A percentile compares a stretch with the other conserved stretches of the same genome.
phyloP scores from a whole-genome alignment of 148 eudicot genomes.

The Amaranthus hypochondriacus region DNA sequence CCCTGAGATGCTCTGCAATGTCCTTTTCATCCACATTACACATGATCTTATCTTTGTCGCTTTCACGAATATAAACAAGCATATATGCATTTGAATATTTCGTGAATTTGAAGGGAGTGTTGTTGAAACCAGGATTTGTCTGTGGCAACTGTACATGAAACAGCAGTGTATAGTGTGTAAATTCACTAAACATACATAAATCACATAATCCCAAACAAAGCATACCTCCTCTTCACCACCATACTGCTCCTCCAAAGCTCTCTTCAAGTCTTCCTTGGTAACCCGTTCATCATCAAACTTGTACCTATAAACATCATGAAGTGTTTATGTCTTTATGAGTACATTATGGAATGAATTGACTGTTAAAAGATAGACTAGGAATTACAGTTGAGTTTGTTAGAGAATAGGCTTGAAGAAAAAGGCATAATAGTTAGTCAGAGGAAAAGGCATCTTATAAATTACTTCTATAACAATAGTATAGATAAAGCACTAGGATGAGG shows the following conservation, averaged over 20 bases:
- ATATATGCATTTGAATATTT: constrained; percentile 98
- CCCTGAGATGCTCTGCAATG: constrained; percentile 89
- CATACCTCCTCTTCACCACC: constrained; percentile 99
- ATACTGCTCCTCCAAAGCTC: constrained; percentile 93
- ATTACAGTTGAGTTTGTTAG: too few relatives aligned
- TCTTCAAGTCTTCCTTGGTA: constrained; percentile 86
- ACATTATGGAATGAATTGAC: neutral
- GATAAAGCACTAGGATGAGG: too few relatives aligned
- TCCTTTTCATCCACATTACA: constrained; percentile 97
- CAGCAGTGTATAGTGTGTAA: constrained; percentile 3
- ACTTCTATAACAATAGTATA: too few relatives aligned
- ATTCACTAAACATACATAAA: constrained; percentile 4
- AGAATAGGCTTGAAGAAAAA: too few relatives aligned
- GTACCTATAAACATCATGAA: constrained; percentile 45
- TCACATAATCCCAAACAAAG: neutral
- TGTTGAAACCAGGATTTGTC: constrained; percentile 92
- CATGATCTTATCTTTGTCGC: constrained; percentile 87
- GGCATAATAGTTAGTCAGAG: too few relatives aligned
- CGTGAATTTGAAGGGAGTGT: constrained; percentile 88
- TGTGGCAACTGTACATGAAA: constrained; percentile 56
- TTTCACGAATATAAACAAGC: constrained; percentile 94
- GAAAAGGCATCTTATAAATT: too few relatives aligned
- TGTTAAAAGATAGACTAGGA: too few relatives aligned
- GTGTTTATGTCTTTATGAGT: neutral
- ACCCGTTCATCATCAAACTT: constrained; percentile 98